A percentile compares a stretch with the other conserved stretches of the same genome.
phyloP scores from a whole-genome alignment of 2,329 filamentous ascomycete genomes.

The Xylariaceae sp. region DNA sequence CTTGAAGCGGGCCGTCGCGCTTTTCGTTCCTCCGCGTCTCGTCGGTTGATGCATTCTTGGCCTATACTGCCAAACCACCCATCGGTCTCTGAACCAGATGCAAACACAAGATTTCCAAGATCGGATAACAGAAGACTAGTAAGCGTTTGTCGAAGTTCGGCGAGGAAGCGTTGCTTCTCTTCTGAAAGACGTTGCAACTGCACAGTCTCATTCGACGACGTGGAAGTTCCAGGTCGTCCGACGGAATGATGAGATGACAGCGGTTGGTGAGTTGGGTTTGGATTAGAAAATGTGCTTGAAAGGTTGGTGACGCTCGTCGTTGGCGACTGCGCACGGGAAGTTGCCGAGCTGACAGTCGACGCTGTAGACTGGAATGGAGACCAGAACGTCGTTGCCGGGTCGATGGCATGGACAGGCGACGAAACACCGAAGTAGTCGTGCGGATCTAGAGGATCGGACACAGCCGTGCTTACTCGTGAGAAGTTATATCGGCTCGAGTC shows the following conservation, averaged over 20 bases:
- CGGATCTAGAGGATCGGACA: slow-evolving; percentile 69
- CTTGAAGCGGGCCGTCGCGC: slow-evolving; percentile 44
- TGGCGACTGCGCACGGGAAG: slow-evolving; percentile 62
- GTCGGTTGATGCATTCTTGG: slow-evolving; percentile 66
- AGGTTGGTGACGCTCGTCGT: slow-evolving; percentile 63
- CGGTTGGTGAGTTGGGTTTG: slow-evolving; percentile 45
- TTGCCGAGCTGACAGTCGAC: slow-evolving; percentile 63
- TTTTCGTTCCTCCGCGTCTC: slow-evolving; percentile 56
- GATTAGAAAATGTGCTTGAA: slow-evolving; percentile 52
- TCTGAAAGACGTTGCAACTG: slow-evolving; percentile 64
- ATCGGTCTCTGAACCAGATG: slow-evolving; percentile 91
- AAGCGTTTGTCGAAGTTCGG: slow-evolving; percentile 75
- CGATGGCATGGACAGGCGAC: slow-evolving; percentile 71
- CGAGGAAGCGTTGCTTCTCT: slow-evolving; percentile 77
- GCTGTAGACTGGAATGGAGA: slow-evolving; percentile 77
- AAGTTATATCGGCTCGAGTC: slow-evolving; percentile 68
- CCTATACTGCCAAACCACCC: slow-evolving; percentile 76
- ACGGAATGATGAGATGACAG: slow-evolving; percentile 50
- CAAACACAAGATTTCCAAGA: slow-evolving; percentile 81
- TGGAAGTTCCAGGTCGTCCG: slow-evolving; percentile 65
- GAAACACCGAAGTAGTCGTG: slow-evolving; percentile 71
- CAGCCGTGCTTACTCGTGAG: slow-evolving; percentile 57
- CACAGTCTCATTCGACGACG: slow-evolving; percentile 69
- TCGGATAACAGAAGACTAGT: slow-evolving; percentile 88
- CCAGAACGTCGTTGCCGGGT: slow-evolving; percentile 83